phyloP scores from a whole-genome alignment of 768 basidiomycete genomes.

The Termitomyces sp. region DNA sequence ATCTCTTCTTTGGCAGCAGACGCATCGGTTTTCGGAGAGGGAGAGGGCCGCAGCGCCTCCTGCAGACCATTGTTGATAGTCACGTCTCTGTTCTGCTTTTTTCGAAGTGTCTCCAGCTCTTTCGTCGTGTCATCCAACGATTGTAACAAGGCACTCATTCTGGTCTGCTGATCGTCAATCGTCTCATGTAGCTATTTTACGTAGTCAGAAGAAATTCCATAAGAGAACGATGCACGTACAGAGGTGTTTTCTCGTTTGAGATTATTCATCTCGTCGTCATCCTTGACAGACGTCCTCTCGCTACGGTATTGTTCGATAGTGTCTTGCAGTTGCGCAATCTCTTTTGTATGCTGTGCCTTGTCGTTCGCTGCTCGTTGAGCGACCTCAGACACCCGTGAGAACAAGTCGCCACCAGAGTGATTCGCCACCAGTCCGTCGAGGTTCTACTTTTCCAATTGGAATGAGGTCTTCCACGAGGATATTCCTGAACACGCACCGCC shows the following conservation, averaged over 20 bases:
- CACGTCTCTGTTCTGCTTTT: constrained; percentile 55
- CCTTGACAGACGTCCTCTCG: constrained; percentile 13
- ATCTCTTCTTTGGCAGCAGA: constrained; percentile 58
- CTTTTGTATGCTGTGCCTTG: constrained; percentile 43
- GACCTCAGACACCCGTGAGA: constrained; percentile 41
- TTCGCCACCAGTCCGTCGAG: constrained; percentile 54
- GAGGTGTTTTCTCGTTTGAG: constrained; percentile 14
- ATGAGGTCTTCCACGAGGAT: background rate
- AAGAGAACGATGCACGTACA: constrained; percentile 13
- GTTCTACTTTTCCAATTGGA: constrained; percentile 37
- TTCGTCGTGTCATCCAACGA: constrained; percentile 27
- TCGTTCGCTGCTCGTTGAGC: constrained; percentile 45
- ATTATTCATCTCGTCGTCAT: constrained; percentile 2
- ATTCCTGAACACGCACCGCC: constrained; percentile 43
- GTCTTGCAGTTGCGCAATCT: constrained; percentile 49
- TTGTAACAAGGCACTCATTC: constrained; percentile 22
- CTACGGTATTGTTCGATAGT: constrained; percentile 35
- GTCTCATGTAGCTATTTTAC: constrained; percentile 21
- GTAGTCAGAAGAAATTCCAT: background rate
- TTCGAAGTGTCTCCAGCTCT: constrained; percentile 54
- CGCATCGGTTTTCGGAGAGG: constrained; percentile 48
- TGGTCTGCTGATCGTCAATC: constrained; percentile 21
- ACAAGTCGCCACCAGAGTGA: constrained; percentile 31
- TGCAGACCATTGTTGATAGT: constrained; percentile 37
- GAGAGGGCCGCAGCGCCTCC: constrained; percentile 16